Base-by-base conservation (phyloP, 257 asterid species). In the Forsythia viridissima region DNA sequence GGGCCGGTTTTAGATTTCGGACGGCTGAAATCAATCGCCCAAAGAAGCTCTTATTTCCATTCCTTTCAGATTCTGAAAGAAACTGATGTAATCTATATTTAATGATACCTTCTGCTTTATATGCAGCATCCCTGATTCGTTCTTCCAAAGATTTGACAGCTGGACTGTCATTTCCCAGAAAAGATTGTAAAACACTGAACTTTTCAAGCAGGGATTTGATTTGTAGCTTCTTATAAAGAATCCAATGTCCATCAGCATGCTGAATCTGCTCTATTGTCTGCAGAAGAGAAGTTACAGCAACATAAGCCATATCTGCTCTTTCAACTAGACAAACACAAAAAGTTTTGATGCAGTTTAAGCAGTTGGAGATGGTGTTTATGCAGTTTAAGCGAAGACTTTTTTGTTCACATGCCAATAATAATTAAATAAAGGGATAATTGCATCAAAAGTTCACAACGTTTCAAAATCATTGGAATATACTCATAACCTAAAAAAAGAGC, bases 261-360 rank as follows among this genome's bases (percentile, higher is more conserved):
- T 8, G 57, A 30, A 71, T 71, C 18, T 46, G 77, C 36, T 76
- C 21, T 3, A 63, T 38, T 8, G 18, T 16, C 42, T 39, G 52
- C 1, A 40, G 2, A 41, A 76, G 73, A 40, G 79, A 76, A 59
- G 67, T 21, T 16, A 39, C n/a, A 76, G 79, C 11, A 6, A 61
- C 79, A 24, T 61, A 76, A 76, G 79, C 59, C 59, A 51, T 51
- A 6, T 51, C 20, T 51, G 20, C 20, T 51, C 20, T 16, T 51
- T 51, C 51, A 51, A 13, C 21, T n/a, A 10, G 61, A 16, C 1
- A 12, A 51, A 16, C 21, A 15, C 8, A 51, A 51, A 12, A 4
- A 24, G 15, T 51, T 51, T 51, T 12, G 61, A 51, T 12, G 61
- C 21, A 51, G 21, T 51, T 16, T 51, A 16, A 51, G n/a, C 61